These are phyloP conservation scores for Tremellales sp. DNA, from an alignment of 1,284 basidiomycete genomes.

Conservation along the genomic window DNA sequence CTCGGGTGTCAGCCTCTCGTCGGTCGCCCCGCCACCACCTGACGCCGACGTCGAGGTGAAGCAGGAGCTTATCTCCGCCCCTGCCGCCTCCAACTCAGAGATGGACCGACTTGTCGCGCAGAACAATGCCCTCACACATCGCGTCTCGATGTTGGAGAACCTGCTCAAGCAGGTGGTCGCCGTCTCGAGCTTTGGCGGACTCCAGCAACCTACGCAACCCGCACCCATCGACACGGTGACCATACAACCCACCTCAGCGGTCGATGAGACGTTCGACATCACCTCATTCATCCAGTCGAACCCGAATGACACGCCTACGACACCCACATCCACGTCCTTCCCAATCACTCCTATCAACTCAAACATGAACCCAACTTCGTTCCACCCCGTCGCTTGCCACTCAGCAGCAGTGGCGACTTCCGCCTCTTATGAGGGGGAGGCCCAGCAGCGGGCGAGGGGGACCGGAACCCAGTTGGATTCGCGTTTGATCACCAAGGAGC, in stretches of 20 bases:
- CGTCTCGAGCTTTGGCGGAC: constrained; percentile 24
- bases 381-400: constrained; percentile 41
- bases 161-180: constrained; percentile 43
- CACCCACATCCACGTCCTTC: constrained; percentile 1
- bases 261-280: neutral
- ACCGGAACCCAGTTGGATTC: constrained; percentile 24
- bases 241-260: constrained; percentile 4
- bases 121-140: constrained; percentile 35
- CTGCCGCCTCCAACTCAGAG: constrained; percentile 3
- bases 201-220: constrained; percentile 1
- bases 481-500: constrained; percentile 18
- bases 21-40: constrained; percentile 35
- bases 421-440: constrained; percentile 17
- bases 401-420: constrained; percentile 47
- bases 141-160: constrained; percentile 36
- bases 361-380: constrained; percentile 19
- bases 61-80: constrained; percentile 12
- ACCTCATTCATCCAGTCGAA: constrained; percentile 2
- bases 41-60: constrained; percentile 21
- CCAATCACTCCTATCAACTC: neutral
- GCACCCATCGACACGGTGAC: neutral
- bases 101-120: constrained; percentile 14
- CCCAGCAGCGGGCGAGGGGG: constrained; percentile 49
- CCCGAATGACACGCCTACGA: constrained; percentile 2
- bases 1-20: constrained; percentile 37